These are phyloP conservation scores for Haberlea rhodopensis DNA, from an alignment of 257 asterid genomes.

Conservation along the genomic window DNA sequence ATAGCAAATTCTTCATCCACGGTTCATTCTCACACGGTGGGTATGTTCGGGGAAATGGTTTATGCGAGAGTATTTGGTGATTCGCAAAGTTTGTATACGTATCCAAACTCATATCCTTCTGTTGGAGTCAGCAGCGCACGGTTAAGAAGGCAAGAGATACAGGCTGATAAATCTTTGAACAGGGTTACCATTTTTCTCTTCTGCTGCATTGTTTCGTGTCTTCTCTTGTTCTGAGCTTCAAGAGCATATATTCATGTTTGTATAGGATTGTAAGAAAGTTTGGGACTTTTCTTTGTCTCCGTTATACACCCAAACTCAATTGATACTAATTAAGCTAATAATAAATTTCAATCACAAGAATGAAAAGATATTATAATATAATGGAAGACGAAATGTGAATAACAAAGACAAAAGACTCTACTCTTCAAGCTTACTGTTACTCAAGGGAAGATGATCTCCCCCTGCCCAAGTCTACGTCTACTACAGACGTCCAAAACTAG, in stretches of 20 bases:
- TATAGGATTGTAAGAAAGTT: constrained; percentile 31
- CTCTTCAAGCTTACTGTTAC: no score
- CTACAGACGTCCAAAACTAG: no score
- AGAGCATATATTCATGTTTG: constrained; percentile 10
- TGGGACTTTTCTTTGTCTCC: background rate
- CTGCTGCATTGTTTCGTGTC: constrained; percentile 59
- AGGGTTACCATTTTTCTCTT: constrained; percentile 64
- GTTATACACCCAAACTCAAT: no score
- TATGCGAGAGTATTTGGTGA: constrained; percentile 67
- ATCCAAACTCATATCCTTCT: constrained; percentile 61
- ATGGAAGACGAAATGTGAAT: no score
- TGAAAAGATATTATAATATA: no score
- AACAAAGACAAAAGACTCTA: no score
- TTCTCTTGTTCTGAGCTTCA: constrained; percentile 47
- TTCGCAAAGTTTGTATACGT: constrained; percentile 50
- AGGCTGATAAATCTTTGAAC: constrained; percentile 56
- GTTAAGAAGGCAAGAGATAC: constrained; percentile 69
- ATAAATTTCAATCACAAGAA: no score
- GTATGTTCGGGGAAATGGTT: constrained; percentile 80
- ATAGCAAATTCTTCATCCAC: constrained; percentile 21
- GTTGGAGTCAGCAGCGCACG: constrained; percentile 47
- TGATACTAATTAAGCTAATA: no score
- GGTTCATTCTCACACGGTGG: constrained; percentile 30
- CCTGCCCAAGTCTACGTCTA: no score
- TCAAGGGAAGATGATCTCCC: no score